These are phyloP conservation scores for Phytophthora pistaciae DNA, from an alignment of 352 stramenopile genomes.

Conservation along the genomic window DNA sequence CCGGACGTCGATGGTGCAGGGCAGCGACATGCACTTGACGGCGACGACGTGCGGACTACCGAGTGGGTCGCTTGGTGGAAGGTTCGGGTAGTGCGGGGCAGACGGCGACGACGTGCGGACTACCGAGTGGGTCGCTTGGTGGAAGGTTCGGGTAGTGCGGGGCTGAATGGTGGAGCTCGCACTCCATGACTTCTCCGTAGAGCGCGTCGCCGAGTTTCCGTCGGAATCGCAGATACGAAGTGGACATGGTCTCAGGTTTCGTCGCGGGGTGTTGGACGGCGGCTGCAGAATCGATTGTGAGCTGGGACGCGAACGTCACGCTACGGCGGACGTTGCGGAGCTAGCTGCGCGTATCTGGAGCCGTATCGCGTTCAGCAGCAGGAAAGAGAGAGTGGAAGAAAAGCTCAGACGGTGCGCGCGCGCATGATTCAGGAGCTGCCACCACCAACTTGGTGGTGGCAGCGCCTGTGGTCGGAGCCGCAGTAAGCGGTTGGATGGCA, in stretches of 20 bases:
- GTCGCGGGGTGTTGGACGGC: neutral
- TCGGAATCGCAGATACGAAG: slow-evolving; percentile 27
- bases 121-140: neutral
- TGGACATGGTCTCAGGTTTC: slow-evolving; percentile 13
- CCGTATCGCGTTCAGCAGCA: neutral
- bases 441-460: no score
- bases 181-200: slow-evolving; percentile 39
- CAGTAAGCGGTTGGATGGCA: no score
- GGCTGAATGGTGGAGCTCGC: slow-evolving; percentile 9
- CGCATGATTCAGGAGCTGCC: neutral
- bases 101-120: neutral
- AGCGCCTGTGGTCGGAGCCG: no score
- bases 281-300: neutral
- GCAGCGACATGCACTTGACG: slow-evolving; percentile 37
- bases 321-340: neutral
- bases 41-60: slow-evolving; percentile 12
- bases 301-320: neutral
- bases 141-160: neutral
- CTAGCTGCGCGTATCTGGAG: neutral
- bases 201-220: slow-evolving; percentile 36
- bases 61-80: neutral
- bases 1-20: slow-evolving; percentile 2
- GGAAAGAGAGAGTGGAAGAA: neutral
- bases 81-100: neutral
- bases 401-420: neutral